Conservation (phyloP, 164 flowering plant species). For the Chloranthus sessilifolius region DNA sequence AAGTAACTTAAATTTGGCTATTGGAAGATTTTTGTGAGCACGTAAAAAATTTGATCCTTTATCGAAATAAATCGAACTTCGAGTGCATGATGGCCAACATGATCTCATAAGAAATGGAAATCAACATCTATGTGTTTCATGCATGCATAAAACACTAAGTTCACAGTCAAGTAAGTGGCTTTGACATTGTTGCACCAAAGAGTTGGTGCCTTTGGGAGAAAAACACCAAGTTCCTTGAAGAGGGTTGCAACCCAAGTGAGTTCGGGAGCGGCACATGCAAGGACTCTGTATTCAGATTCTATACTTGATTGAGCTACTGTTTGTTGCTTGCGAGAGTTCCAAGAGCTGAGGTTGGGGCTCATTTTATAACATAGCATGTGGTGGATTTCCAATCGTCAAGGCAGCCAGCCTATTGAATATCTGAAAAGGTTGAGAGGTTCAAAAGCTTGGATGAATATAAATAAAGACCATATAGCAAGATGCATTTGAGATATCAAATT, state of each 20-base stretch:
- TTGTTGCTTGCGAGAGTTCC: not conserved
- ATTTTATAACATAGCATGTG: not conserved
- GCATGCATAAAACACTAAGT: not conserved
- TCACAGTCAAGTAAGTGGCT: not conserved
- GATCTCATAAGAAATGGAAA: not conserved
- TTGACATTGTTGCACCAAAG: conserved; percentile 2
- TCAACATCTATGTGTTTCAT: conserved; percentile 1
- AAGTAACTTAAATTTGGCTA: no score
- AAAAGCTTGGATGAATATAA: no score
- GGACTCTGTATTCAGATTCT: not conserved
- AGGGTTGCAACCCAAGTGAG: not conserved
- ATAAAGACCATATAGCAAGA: not conserved
- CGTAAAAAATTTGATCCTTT: not conserved
- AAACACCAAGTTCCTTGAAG: not conserved
- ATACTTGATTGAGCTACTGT: not conserved
- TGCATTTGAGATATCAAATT: not conserved
- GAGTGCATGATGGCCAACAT: not conserved
- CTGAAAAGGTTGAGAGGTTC: not conserved
- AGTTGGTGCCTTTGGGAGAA: not conserved
- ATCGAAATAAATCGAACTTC: not conserved
- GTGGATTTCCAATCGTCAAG: not conserved
- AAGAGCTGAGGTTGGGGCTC: not conserved
- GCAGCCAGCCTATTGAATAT: conserved; percentile 1
- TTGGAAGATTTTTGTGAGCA: conserved; percentile 1
- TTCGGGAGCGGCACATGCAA: not conserved